Base-by-base conservation (phyloP, 2,329 filamentous ascomycete species). In the Penicillium sp. region DNA sequence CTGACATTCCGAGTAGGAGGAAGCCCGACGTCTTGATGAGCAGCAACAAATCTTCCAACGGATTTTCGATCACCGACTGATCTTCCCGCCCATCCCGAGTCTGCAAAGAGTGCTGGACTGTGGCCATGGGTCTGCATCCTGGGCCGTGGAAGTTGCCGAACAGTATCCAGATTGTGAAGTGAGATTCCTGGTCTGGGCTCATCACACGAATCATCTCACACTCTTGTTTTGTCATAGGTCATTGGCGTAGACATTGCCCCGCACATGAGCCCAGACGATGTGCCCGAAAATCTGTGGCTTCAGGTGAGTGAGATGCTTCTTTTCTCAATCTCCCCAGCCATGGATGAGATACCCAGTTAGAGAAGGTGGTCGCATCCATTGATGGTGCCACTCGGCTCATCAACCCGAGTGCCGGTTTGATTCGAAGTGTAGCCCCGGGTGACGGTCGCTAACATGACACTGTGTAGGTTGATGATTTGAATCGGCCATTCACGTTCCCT, bases 191-290 rank as follows among this genome's bases (percentile, higher is more conserved):
- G 15, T 18, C 64, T 35, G 27, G 24, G 42, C 41, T 39, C 28
- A 29, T 24, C 12, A 23, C 31, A n/a, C 33, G 8, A 29, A 24
- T 37, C 38, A 29, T 35, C 58, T 67, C 47, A 67, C 41, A 12
- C n/a, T 44, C 27, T 28, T 44, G 53, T 28, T 47, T 47, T 28
- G 29, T 29, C 32, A 31, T 56, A 89, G 86, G 83, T 89, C 8
- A 75, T 85, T 55, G 86, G 82, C 8, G 77, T 89, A 61, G 87
- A 90, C 63, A 81, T 89, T 55, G 84, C 82, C 59, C 84, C 86
- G 24, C 81, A 85, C 60, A 83, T 85, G 77, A 78, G 80, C 51
- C 83, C 84, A 33, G 81, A 86, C 42, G 79, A 82, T 57, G 66
- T 75, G 5, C 83, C 86, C 15, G 73, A 78, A 4, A 89, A 89